Evolutionary conservation across 805 yeast genomes (phyloP), one percentile per base, ranked within the genome.

Genomic region (Spathaspora passalidarum): DNA sequence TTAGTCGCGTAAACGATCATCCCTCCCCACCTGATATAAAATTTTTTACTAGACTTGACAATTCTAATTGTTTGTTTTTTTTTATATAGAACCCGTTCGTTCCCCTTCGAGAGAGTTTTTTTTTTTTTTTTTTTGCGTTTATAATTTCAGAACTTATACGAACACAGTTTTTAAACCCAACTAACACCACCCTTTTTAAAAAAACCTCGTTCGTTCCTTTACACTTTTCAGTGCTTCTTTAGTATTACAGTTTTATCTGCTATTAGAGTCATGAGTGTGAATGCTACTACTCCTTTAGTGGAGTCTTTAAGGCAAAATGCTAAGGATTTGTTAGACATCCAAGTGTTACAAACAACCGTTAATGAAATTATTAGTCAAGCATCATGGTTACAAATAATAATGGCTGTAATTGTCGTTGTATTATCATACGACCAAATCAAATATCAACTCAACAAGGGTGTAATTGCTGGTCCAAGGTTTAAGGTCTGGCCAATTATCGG

Each of bases 401-500:
- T 77, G 21, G 70, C 86, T 1, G 51, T 76, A 1, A 44, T 81
- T 5, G 73, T 80, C 2, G 52, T 79, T 11, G 67, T 70, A 4
- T 57, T 86, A 40, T 72, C 80, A 1, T 86, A 79, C 61, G 96
- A 88, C 66, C 95, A 86, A 66, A 65, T 89, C n/a, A 66, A 78
- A 52, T 94, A 94, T 63, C 83, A 89, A 59, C 58, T 80, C 38
- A 81, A 82, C 52, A 94, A 94, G 67, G 97, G 97, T 37, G 61
- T 79, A 26, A 89, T 92, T 63, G 97, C 89, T 7, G 99, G 99
- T 18, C 99, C 97, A 11, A 67, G 71, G 38, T 82, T 76, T 64
- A 94, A 94, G 67, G 59, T 90, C 47, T 92, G 96, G 90, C 99
- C 99, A 2, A 75, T 94, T 42, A 91, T 94, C 55, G 99, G 99